A percentile compares a stretch with the other conserved stretches of the same genome.
phyloP scores from a whole-genome alignment of 495 filamentous ascomycete genomes.

The Staphylotrichum tortipilum region DNA sequence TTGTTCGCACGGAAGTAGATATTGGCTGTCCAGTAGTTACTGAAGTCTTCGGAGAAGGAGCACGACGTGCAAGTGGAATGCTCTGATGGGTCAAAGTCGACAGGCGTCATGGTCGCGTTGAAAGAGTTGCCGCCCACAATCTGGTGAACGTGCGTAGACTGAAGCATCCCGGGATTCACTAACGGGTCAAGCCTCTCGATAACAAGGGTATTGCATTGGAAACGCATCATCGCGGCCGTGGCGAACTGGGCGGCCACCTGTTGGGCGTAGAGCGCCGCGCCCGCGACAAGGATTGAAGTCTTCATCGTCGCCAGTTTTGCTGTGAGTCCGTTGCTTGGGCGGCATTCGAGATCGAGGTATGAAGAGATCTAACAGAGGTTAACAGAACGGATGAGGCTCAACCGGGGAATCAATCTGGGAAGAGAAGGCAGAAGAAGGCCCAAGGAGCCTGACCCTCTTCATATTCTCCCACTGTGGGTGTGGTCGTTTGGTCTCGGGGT shows the following conservation, averaged over 20 bases:
- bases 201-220: conserved; percentile 37
- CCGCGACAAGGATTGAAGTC: conserved; percentile 17
- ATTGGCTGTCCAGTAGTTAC: conserved; percentile 38
- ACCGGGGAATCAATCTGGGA: too few species aligned
- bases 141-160: conserved; percentile 35
- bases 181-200: conserved; percentile 38
- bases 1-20: conserved; percentile 36
- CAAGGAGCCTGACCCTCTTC: too few species aligned
- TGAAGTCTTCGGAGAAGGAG: conserved; percentile 24
- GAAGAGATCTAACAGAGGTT: too few species aligned
- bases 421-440: too few species aligned
- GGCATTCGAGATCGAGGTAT: not conserved
- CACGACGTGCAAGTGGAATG: conserved; percentile 26
- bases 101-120: conserved; percentile 21
- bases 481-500: too few species aligned
- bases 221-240: conserved; percentile 35
- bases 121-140: conserved; percentile 28
- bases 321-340: too few species aligned
- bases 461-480: too few species aligned
- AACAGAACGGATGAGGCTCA: too few species aligned
- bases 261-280: conserved; percentile 21
- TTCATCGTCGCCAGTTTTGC: conserved; percentile 14
- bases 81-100: conserved; percentile 16
- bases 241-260: conserved; percentile 20
- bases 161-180: conserved; percentile 33